phyloP scores from a whole-genome alignment of 768 basidiomycete genomes.

The Boletus barrowsii region DNA sequence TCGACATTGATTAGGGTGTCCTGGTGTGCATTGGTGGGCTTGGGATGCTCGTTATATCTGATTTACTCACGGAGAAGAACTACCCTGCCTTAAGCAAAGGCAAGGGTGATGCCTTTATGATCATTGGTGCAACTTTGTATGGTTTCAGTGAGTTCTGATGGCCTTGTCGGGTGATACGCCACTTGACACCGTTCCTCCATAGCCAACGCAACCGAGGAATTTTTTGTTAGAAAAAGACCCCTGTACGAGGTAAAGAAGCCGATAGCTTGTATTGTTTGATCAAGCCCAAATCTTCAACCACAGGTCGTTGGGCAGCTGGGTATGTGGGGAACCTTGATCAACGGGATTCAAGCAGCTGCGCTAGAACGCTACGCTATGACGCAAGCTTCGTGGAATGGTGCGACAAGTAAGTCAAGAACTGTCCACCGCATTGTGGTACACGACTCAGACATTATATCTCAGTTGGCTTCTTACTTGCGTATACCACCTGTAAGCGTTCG shows the following conservation, averaged over 20 bases:
- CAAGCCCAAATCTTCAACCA: not conserved
- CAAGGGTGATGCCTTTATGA: conserved; percentile 85
- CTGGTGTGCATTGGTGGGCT: conserved; percentile 72
- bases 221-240: conserved; percentile 75
- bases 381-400: conserved; percentile 67
- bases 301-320: conserved; percentile 83
- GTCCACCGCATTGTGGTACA: conserved; percentile 11
- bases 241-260: conserved; percentile 61
- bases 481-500: conserved; percentile 38
- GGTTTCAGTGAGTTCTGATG: conserved; percentile 65
- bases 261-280: not conserved
- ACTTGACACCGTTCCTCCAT: conserved; percentile 1
- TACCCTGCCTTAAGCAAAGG: conserved; percentile 61
- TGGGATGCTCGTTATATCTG: conserved; percentile 76
- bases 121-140: conserved; percentile 80
- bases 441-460: not conserved
- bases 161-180: not conserved
- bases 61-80: conserved; percentile 74
- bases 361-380: conserved; percentile 70
- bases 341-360: conserved; percentile 71
- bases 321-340: conserved; percentile 80
- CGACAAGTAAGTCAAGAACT: conserved; percentile 55
- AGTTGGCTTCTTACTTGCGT: conserved; percentile 54
- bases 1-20: conserved; percentile 50
- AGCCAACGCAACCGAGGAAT: conserved; percentile 90